Percentiles rank a stretch among this genome's conserved stretches.
These are phyloP conservation scores for Suillus tomentosus DNA, from an alignment of 768 basidiomycete species.

Conservation along the genomic window DNA sequence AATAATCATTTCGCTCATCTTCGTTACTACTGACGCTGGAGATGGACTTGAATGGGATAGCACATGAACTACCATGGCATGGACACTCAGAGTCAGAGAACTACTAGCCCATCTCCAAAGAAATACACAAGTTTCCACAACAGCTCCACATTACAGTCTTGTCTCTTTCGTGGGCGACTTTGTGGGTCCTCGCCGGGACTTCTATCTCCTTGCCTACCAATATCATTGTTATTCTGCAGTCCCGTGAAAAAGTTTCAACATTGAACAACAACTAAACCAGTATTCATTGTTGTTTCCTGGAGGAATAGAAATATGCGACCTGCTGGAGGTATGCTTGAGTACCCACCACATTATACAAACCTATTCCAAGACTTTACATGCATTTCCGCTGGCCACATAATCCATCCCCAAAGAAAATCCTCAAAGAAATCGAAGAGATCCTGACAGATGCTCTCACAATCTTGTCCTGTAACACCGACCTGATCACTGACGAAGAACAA, in stretches of 20 bases:
- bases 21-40: not conserved
- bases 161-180: not conserved
- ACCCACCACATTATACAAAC: not conserved
- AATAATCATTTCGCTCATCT: not conserved
- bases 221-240: not conserved
- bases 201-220: not conserved
- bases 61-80: not conserved
- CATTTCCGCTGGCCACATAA: not conserved
- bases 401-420: not conserved
- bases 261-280: not conserved
- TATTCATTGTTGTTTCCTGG: not conserved
- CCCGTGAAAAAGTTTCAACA: not conserved
- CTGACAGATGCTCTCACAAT: not conserved
- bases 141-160: not conserved
- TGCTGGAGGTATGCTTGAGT: not conserved
- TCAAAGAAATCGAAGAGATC: not conserved
- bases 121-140: not conserved
- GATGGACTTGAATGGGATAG: not conserved
- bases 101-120: not conserved
- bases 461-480: not conserved
- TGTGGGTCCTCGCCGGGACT: not conserved
- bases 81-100: not conserved
- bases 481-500: not conserved
- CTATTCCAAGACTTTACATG: not conserved
- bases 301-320: not conserved